These are phyloP conservation scores for Amanita pallidorosea DNA, from an alignment of 768 basidiomycete genomes.

Conservation along the genomic window DNA sequence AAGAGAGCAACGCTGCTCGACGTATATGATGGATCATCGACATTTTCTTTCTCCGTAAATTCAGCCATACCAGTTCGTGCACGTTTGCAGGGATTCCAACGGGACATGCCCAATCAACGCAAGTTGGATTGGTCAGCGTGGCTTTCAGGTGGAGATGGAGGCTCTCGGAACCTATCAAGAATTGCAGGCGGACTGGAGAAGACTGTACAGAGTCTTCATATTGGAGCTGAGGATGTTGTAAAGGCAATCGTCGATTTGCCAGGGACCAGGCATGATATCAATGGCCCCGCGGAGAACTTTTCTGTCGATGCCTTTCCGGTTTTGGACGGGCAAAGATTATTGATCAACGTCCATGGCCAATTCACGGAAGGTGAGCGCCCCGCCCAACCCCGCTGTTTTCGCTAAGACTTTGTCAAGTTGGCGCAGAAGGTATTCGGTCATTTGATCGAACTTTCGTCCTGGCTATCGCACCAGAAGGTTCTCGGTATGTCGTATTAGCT, in stretches of 20 bases:
- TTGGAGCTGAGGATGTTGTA: conserved; percentile 56
- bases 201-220: conserved; percentile 55
- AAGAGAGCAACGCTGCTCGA: conserved; percentile 56
- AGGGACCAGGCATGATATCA: conserved; percentile 72
- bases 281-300: conserved; percentile 71
- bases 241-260: conserved; percentile 58
- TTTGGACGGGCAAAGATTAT: conserved; percentile 49
- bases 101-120: conserved; percentile 70
- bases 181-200: conserved; percentile 54
- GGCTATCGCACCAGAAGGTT: conserved; percentile 68
- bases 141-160: conserved; percentile 40
- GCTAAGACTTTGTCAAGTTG: conserved; percentile 15
- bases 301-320: conserved; percentile 81
- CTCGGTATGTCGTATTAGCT: conserved; percentile 55
- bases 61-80: conserved; percentile 75
- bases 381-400: conserved; percentile 8
- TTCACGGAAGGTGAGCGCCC: conserved; percentile 70
- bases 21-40: conserved; percentile 79
- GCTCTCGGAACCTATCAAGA: conserved; percentile 71
- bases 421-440: conserved; percentile 66
- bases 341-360: conserved; percentile 79
- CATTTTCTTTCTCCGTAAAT: conserved; percentile 84
- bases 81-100: conserved; percentile 57
- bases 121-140: conserved; percentile 73
- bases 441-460: conserved; percentile 92